Evolutionary conservation across 306 rosid species (phyloP), one percentile per base, ranked within the genome.

Genomic region (Inga oerstediana): DNA sequence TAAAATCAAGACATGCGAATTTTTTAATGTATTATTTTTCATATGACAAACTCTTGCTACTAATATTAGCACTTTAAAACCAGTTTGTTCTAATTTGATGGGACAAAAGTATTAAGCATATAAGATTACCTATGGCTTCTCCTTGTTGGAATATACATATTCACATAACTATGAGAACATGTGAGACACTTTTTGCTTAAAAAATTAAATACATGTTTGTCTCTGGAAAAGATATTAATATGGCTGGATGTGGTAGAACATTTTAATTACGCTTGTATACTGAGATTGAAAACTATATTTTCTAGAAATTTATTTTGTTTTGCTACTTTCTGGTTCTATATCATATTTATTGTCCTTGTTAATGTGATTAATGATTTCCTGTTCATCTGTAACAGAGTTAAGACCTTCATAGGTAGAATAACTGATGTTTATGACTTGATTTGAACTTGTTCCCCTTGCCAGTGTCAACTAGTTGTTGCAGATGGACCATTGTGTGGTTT

Each of bases 391-490:
- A 35, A 61, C 52, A 48, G 7, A 19, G n/a, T 15, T 48, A 17
- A 54, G 74, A 56, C 24, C 67, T 34, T 72, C 30, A 43, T 61
- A 30, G 22, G 22, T 54, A 17, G 61, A 44, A 10, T 66, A 74
- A 83, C 39, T 44, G 84, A 46, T 34, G 76, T 74, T 75, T 32
- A 68, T 67, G 19, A 72, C 19, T 48, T 61, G 48, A 48, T 14
- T 0, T 41, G 5, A 37, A 39, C 62, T 69, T 15, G 74, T 37
- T 79, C 32, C 24, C 32, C 46, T 11, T 41, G 51, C 59, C 44
- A 41, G 7, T 84, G 65, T 43, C 43, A 66, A 43, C 62, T 17
- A 54, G 44, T 79, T 46, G 43, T 71, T 4, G 7, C 32, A 22
- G 35, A 15, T 27, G 24, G 35, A 68, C 49, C 13, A 56, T 22